Base-by-base conservation (phyloP, 208 protist species). In the Leishmania mexicana region DNA sequence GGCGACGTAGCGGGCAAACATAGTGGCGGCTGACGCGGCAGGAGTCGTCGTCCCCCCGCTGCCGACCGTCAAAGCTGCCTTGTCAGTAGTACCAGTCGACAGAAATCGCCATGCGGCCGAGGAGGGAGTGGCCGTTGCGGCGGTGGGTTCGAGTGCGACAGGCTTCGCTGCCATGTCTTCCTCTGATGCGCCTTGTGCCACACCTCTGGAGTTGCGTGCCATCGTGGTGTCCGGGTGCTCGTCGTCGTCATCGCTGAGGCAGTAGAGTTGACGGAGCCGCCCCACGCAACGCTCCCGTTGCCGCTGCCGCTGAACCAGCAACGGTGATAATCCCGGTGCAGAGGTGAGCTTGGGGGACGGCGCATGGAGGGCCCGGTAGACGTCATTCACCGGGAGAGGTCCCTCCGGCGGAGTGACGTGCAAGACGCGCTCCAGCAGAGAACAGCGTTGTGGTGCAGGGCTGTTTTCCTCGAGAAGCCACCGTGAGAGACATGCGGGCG, bases 361-460 rank as follows among this genome's bases (percentile, higher is more conserved):
- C 38, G 54, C 49, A 15, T 76, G n/a, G 40, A 91, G 47, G 5
- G 78, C 64, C 35, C 72, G n/a, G 73, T 85, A 86, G 45, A 82
- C 80, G 60, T 85, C 81, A 42, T 75, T 88, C 28, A 86, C 83
- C 38, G 81, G 81, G 57, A 86, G 71, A 19, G 83, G 83, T 21
- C 83, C 78, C 38, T 84, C 81, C 13, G 84, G 49, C n/a, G 85
- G 67, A 1, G 77, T 38, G 24, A 85, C 64, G 24, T 75, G 49
- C 38, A 93, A 54, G 21, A 85, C 75, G 24, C 86, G 83, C 74
- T 87, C 86, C 10, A 87, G 84, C 24, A 90, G 54, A 24, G 88
- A 91, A 62, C 82, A 90, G 53, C 74, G 64, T n/a, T 31, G n/a
- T 24, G 49, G 47, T 3, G 40, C 80, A 54, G 38, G 28, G 57